Conservation (phyloP, 2,329 filamentous ascomycete species). For the Lizonia empirigonia region DNA sequence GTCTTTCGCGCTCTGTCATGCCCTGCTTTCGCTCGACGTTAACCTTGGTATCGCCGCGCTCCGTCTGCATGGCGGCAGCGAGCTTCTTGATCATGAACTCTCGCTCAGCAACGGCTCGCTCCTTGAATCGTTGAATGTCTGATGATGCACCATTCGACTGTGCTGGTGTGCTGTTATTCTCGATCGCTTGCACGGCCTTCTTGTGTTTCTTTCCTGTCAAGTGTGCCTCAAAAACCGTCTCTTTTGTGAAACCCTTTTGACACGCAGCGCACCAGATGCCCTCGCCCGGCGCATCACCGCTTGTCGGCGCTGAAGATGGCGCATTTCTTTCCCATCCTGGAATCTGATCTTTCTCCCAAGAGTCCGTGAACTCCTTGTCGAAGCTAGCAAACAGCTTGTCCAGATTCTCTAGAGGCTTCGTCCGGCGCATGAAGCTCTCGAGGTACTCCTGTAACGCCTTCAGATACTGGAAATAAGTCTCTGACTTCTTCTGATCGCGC, state of each 20-base stretch:
- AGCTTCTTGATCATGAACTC: conserved; percentile 84
- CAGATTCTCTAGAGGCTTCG: conserved; percentile 82
- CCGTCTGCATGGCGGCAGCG: conserved; percentile 79
- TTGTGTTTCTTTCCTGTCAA: conserved; percentile 91
- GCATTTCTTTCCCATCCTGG: conserved; percentile 73
- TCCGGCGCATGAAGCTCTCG: conserved; percentile 84
- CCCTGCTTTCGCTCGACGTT: conserved; percentile 97
- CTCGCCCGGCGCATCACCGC: conserved; percentile 62
- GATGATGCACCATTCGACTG: conserved; percentile 27
- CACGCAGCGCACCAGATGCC: conserved; percentile 90
- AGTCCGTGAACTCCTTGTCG: conserved; percentile 80
- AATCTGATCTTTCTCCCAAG: conserved; percentile 81
- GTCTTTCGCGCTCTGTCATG: conserved; percentile 95
- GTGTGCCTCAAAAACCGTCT: conserved; percentile 91
- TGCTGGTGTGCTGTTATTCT: conserved; percentile 32
- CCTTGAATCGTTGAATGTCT: conserved; percentile 64
- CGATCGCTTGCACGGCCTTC: conserved; percentile 70
- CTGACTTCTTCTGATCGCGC: conserved; percentile 82
- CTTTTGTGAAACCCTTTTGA: conserved; percentile 92
- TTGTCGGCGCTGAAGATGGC: conserved; percentile 46
- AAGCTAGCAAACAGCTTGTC: conserved; percentile 77
- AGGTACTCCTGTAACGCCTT: conserved; percentile 80
- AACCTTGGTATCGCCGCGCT: conserved; percentile 85
- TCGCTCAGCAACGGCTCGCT: conserved; percentile 86
- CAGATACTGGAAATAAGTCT: conserved; percentile 90